phyloP scores from a whole-genome alignment of 2,329 filamentous ascomycete species.

The Calonectria multiphialidica region DNA sequence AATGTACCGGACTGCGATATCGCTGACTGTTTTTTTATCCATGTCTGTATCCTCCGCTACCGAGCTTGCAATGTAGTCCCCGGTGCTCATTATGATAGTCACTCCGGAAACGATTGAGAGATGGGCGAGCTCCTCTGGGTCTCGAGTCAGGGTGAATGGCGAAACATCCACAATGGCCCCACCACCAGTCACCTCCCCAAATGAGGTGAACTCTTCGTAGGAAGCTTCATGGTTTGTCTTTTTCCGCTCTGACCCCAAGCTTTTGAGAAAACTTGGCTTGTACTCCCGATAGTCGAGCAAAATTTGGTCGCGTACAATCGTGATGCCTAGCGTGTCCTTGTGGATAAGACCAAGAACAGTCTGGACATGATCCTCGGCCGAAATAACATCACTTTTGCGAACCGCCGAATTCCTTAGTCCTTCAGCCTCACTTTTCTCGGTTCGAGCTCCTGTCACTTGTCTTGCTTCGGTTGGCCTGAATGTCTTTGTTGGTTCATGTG shows the following conservation, averaged over 20 bases:
- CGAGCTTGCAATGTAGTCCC: background rate
- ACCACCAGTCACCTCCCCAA: background rate
- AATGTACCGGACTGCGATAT: background rate
- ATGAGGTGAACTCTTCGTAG: background rate
- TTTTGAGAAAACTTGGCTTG: background rate
- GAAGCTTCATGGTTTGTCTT: background rate
- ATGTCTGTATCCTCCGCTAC: background rate
- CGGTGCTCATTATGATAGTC: background rate
- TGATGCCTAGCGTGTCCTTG: background rate
- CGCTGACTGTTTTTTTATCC: background rate
- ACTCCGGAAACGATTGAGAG: background rate
- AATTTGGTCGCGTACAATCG: background rate
- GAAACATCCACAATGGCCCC: background rate
- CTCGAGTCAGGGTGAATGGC: background rate
- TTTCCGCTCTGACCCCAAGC: background rate
- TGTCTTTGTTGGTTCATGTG: background rate
- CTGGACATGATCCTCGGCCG: background rate
- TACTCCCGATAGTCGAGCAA: background rate
- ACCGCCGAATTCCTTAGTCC: background rate
- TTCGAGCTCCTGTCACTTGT: background rate
- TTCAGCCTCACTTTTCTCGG: background rate
- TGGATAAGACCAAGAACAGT: background rate
- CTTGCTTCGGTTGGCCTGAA: background rate
- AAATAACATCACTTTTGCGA: background rate
- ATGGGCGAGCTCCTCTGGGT: background rate